Evolutionary conservation across 768 basidiomycete species (phyloP), one percentile per base, ranked within the genome.

Genomic region (Mycena chlorophos): DNA sequence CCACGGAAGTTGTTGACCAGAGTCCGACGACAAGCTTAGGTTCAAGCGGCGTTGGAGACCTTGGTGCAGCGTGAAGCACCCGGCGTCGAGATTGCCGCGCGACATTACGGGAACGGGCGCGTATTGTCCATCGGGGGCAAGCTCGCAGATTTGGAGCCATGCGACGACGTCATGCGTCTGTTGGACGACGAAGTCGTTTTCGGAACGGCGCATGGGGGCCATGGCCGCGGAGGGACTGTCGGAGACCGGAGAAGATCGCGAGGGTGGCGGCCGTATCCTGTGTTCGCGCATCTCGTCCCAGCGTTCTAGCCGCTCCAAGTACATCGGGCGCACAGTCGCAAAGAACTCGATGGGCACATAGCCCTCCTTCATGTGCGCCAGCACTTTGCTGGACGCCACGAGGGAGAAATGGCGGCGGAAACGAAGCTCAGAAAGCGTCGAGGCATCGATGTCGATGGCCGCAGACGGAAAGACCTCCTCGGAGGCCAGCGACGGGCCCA

Each of bases 201-300:
- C 96, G 20, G 94, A 91, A 25, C 94, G 86, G 19, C 95, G 85
- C 94, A 96, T 96, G 17, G 78, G 77, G n/a, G 84, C 85, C 22
- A 80, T 64, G 49, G 69, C 71, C 27, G 76, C 69, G 1, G 81
- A 73, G 39, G 68, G 71, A 59, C 62, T 72, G 43, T 82, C 80
- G 30, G 68, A 56, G 14, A 72, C 66, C 22, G 69, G 71, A n/a
- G 71, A 69, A 27, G 67, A 59, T 20, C 73, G 57, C 51, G 68
- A 71, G 43, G 73, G 66, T 39, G 76, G 69, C 58, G 72, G 73
- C 65, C 67, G 74, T 56, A 75, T 72, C 60, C 83, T 82, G 46
- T 88, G 83, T 60, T 98, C 94, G 29, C 94, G 84, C 77, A 91
- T 80, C 66, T 94, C 90, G 66, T 98, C 96, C 94, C 94, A 97